phyloP scores from a whole-genome alignment of 805 yeast genomes.

The Alloascoidea hylecoeti region DNA sequence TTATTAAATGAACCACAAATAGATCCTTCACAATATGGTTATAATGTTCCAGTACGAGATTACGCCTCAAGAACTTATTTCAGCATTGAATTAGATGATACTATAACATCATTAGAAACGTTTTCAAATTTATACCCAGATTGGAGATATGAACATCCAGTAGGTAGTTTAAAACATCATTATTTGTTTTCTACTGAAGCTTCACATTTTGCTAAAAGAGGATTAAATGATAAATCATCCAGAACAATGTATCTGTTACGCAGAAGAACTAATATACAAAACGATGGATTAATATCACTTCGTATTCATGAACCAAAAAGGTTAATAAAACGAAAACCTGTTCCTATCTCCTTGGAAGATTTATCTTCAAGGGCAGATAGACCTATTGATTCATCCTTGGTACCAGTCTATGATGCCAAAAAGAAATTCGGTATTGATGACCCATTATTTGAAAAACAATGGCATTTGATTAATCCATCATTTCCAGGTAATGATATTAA shows the following conservation, averaged over 20 bases:
- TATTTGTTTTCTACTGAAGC: conserved; percentile 47
- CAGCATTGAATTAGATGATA: too few relatives aligned
- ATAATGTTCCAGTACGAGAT: too few relatives aligned
- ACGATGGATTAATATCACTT: conserved; percentile 26
- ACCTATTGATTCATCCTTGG: conserved; percentile 37
- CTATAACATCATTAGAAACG: too few relatives aligned
- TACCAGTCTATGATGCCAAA: conserved; percentile 29
- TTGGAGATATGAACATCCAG: conserved; percentile 50
- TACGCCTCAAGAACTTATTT: too few relatives aligned
- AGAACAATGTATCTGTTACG: conserved; percentile 8
- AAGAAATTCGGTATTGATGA: conserved; percentile 53
- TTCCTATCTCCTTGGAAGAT: conserved; percentile 18
- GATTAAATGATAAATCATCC: conserved; percentile 7
- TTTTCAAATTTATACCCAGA: too few relatives aligned
- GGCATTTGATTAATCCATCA: conserved; percentile 77
- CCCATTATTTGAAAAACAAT: conserved; percentile 73
- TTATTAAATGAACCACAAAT: too few relatives aligned
- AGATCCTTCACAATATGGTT: too few relatives aligned
- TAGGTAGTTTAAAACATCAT: conserved; percentile 45
- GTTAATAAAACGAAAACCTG: conserved; percentile 45
- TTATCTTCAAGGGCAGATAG: conserved; percentile 8
- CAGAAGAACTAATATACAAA: conserved; percentile 4
- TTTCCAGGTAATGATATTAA: conserved; percentile 79
- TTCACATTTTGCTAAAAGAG: conserved; percentile 9
- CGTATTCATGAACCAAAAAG: conserved; percentile 39